Percentiles rank a stretch among this genome's conserved stretches.
These are phyloP conservation scores for Ascochyta viciae-villosae DNA, from an alignment of 2,329 filamentous ascomycete species.

Conservation along the genomic window DNA sequence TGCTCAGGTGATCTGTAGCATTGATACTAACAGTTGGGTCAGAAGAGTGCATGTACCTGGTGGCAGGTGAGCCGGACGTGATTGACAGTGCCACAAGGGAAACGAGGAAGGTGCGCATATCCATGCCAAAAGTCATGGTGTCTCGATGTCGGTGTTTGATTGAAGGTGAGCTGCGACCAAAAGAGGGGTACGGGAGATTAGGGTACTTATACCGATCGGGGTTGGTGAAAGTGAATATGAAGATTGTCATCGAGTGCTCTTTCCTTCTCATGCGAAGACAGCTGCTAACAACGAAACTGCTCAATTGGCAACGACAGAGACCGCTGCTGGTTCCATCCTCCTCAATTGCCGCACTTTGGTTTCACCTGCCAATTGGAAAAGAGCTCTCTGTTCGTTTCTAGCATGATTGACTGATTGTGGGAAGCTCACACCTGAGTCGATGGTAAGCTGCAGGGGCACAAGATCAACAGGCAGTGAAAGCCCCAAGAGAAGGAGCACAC, in stretches of 20 bases:
- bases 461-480: too few species aligned
- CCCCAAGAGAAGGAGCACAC: too few species aligned
- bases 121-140: neutral
- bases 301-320: neutral
- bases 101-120: neutral
- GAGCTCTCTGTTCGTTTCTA: too few species aligned
- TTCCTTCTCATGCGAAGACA: neutral
- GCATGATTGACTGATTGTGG: too few species aligned
- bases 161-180: too few species aligned
- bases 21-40: neutral
- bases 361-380: neutral
- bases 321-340: too few species aligned
- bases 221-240: neutral
- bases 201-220: neutral
- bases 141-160: neutral
- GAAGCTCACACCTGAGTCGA: too few species aligned
- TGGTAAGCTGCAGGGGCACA: too few species aligned
- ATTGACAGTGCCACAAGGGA: neutral
- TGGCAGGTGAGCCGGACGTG: neutral
- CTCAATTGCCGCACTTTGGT: too few species aligned
- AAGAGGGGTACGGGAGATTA: neutral
- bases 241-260: neutral
- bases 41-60: neutral
- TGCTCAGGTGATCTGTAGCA: too few species aligned
- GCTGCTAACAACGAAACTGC: neutral